A percentile compares a stretch with the other conserved stretches of the same genome.
Evolutionary conservation across 2,329 filamentous ascomycete genomes (phyloP).

Genomic region (Paecilomyces niveus): DNA sequence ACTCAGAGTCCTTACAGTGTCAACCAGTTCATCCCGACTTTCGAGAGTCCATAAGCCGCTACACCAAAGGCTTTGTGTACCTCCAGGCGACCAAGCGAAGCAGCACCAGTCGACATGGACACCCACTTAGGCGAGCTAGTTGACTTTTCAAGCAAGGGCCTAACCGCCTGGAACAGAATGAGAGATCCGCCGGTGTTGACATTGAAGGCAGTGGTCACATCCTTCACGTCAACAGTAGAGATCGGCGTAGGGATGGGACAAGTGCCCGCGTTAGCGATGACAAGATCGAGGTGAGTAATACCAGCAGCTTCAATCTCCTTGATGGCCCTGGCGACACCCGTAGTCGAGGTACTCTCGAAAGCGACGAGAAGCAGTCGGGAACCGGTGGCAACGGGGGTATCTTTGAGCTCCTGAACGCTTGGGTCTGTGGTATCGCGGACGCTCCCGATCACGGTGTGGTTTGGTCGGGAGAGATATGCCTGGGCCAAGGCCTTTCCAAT

Average conservation of each 20-base stretch:
- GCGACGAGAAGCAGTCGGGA: slow-evolving; percentile 37
- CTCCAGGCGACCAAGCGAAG: neutral
- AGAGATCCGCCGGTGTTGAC: slow-evolving; percentile 30
- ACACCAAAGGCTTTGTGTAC: neutral
- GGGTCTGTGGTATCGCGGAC: neutral
- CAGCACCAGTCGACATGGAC: slow-evolving; percentile 8
- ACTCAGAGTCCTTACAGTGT: neutral
- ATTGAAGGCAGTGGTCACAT: slow-evolving; percentile 20
- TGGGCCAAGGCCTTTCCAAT: slow-evolving; percentile 1
- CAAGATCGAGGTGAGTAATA: slow-evolving; percentile 41
- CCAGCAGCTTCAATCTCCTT: slow-evolving; percentile 20
- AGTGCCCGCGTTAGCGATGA: slow-evolving; percentile 49
- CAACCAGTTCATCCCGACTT: neutral
- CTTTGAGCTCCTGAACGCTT: neutral
- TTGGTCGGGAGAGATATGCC: slow-evolving; percentile 1
- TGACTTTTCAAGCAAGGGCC: slow-evolving; percentile 5
- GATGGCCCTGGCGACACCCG: slow-evolving; percentile 28
- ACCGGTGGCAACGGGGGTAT: slow-evolving; percentile 27
- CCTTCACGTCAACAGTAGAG: slow-evolving; percentile 5
- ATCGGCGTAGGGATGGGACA: slow-evolving; percentile 11
- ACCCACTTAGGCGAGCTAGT: slow-evolving; percentile 9
- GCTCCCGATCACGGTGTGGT: slow-evolving; percentile 2
- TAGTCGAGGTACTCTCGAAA: slow-evolving; percentile 32
- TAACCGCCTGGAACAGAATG: slow-evolving; percentile 9
- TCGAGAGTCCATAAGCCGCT: neutral